Percentiles rank a stretch among this genome's conserved stretches.
phyloP scores from a whole-genome alignment of 305 asterid genomes.

The Fraxinus floribunda region DNA sequence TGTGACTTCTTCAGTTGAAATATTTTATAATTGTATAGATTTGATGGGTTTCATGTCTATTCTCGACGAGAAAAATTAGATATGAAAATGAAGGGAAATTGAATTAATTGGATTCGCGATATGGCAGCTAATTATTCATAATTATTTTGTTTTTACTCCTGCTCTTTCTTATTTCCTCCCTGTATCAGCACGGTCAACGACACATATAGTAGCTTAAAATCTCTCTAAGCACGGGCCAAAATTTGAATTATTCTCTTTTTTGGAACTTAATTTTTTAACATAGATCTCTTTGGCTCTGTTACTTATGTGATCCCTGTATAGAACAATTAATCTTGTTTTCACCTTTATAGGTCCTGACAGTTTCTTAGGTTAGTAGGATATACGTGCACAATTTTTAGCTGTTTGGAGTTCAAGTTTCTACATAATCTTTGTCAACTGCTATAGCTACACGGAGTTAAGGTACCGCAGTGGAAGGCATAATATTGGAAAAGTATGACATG shows the following conservation, averaged over 20 bases:
- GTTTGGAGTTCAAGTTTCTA: background rate
- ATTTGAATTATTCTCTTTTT: background rate
- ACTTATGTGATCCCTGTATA: background rate
- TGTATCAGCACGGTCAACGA: background rate
- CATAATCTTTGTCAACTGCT: background rate
- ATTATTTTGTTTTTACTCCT: background rate
- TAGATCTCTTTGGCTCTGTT: background rate
- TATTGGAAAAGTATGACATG: background rate
- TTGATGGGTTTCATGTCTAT: background rate
- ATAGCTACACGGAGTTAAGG: background rate
- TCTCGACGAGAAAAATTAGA: background rate
- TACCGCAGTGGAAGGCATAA: background rate
- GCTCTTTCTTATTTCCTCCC: background rate
- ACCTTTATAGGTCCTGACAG: background rate
- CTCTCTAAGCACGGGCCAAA: background rate
- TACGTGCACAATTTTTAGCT: background rate
- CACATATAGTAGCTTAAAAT: background rate
- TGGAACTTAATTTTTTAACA: background rate
- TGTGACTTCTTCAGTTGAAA: conserved; percentile 23
- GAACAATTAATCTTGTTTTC: background rate
- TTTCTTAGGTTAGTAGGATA: background rate
- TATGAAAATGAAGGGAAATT: background rate
- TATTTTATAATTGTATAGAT: background rate
- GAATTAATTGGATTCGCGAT: background rate
- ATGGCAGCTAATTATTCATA: no score